Evolutionary conservation across 352 stramenopile genomes (phyloP), one percentile per base, ranked within the genome.

Genomic region (Globisporangium cystogenes): DNA sequence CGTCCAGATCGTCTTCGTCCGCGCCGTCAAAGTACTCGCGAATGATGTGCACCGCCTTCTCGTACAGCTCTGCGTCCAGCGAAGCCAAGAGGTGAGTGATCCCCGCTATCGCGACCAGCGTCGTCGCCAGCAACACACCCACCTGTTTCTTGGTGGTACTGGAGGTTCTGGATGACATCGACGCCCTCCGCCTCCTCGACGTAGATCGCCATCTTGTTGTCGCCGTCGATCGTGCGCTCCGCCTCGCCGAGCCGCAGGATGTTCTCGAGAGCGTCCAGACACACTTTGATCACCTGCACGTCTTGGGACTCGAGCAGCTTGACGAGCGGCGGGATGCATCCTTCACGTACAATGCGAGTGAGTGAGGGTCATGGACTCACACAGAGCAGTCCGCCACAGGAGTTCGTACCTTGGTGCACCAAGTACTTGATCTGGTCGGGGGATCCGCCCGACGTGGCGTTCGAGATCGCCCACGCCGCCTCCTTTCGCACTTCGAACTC

Each of bases 241-340:
- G 97, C 62, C 45, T 89, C 74, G 26, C 86, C 87, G 35, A 98
- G 84, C 57, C 96, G 97, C 52, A 99, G 77, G 55, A 99, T 99
- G 76, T 99, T 99, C 60, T 99, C 97, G 24, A 99, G 86, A 20
- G 95, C 97, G 70, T 99, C 97, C 27, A 99, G 74, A 11, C 96
- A 96, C 46, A 99, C 97, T 27, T 95, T 98, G 41, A 99, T 87
- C 68, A 99, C 97, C 80, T 99, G 99, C 8, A 90, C 80, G 69
- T 99, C 97, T 61, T 95, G 92, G 15, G 98, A 89, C 16, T 89
- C 89, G 36, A 99, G 81, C 58, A 99, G 73, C 62, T 98, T 93
- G 67, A 94, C 99, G 18, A 99, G 71, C 23, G 97, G 96, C 48
- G 87, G 86, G 66, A 99, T 99, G 72, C 95, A 99, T 47, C 84